phyloP scores from a whole-genome alignment of 2,329 filamentous ascomycete species.

The Cryoendolithus antarcticus region DNA sequence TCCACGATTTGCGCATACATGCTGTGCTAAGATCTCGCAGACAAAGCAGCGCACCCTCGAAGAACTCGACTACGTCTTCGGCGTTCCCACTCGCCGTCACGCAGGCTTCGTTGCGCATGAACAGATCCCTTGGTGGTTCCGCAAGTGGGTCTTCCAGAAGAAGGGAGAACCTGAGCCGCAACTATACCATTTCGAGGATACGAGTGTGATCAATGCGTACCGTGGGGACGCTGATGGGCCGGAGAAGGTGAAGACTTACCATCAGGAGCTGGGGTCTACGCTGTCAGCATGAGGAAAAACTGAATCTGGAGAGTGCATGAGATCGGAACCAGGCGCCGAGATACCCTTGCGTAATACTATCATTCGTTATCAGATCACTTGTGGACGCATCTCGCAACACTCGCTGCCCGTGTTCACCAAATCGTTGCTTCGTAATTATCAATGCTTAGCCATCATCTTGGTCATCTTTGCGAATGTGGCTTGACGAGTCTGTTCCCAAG shows the following conservation, averaged over 20 bases:
- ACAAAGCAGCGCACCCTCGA: conserved; percentile 38
- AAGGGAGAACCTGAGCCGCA: conserved; percentile 4
- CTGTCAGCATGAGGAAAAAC: too few species aligned
- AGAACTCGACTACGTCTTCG: conserved; percentile 40
- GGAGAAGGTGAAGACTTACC: not conserved
- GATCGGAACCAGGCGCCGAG: too few species aligned
- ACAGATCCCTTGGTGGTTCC: conserved; percentile 34
- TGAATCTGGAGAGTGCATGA: too few species aligned
- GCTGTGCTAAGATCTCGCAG: conserved; percentile 8
- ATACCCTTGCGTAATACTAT: too few species aligned
- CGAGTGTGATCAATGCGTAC: not conserved
- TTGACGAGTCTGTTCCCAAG: conserved; percentile 35
- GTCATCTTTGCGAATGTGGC: conserved; percentile 24
- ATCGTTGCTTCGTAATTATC: too few species aligned
- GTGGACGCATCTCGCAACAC: too few species aligned
- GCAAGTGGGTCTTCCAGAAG: conserved; percentile 7
- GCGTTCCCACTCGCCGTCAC: conserved; percentile 32
- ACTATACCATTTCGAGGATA: conserved; percentile 15
- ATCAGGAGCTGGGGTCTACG: not conserved
- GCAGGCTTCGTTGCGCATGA: conserved; percentile 23
- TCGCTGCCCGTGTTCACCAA: too few species aligned
- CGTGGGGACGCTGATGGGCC: not conserved
- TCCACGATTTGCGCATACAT: not conserved
- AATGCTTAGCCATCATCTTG: conserved; percentile 6
- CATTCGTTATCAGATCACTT: too few species aligned